These are phyloP conservation scores for Grosmannia serpens DNA, from an alignment of 2,329 filamentous ascomycete genomes.

Conservation along the genomic window DNA sequence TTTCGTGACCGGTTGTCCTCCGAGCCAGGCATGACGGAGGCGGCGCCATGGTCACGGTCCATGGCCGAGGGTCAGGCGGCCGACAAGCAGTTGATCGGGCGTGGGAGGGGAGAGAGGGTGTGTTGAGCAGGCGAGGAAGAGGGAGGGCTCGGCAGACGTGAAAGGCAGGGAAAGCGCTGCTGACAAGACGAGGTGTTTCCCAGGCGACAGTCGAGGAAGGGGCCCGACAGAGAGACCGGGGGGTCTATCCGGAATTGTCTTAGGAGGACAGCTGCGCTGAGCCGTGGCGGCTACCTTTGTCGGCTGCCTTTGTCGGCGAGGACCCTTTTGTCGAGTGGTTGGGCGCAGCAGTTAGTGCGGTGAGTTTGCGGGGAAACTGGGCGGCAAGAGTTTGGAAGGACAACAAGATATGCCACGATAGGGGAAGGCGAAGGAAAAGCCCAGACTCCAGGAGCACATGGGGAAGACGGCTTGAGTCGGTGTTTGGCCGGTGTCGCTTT, in stretches of 20 bases:
- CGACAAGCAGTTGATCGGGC: not conserved
- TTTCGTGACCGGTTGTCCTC: constrained; percentile 25
- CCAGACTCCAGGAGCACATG: not conserved
- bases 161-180: no score
- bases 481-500: not conserved
- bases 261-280: no score
- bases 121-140: not conserved
- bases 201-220: not conserved
- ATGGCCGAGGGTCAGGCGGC: constrained; percentile 1
- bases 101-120: not conserved
- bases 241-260: no score
- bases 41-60: constrained; percentile 9
- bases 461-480: not conserved
- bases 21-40: constrained; percentile 1
- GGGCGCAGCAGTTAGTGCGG: not conserved
- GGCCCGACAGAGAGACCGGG: not conserved
- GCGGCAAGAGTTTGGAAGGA: not conserved
- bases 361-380: not conserved
- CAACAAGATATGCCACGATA: not conserved
- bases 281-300: not conserved
- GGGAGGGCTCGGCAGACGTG: no score
- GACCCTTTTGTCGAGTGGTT: not conserved
- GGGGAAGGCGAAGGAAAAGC: not conserved
- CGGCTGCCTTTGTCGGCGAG: not conserved
- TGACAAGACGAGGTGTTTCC: not conserved